Conservation (phyloP, 768 basidiomycete species). For the Lactarius psammicola region DNA sequence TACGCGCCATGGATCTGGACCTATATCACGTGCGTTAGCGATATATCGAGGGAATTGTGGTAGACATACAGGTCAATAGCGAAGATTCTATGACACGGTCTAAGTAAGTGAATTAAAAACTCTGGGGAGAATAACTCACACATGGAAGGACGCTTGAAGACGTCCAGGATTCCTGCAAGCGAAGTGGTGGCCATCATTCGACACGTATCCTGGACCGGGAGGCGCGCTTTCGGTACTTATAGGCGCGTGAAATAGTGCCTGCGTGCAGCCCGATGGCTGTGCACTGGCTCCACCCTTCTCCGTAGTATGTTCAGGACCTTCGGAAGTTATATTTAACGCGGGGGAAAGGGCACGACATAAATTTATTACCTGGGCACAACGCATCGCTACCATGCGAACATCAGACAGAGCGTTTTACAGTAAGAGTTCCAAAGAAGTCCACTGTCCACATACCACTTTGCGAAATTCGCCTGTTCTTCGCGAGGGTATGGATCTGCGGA, state of each 20-base stretch:
- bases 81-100: slow-evolving; percentile 41
- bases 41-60: background rate
- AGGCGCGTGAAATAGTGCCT: slow-evolving; percentile 52
- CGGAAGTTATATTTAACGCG: too few species aligned
- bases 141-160: slow-evolving; percentile 55
- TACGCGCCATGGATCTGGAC: slow-evolving; percentile 47
- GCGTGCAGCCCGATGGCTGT: slow-evolving; percentile 51
- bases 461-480: slow-evolving; percentile 53
- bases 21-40: slow-evolving; percentile 34
- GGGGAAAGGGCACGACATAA: background rate
- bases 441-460: slow-evolving; percentile 20
- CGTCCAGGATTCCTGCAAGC: slow-evolving; percentile 51
- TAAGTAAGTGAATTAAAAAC: background rate
- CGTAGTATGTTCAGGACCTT: slow-evolving; percentile 50
- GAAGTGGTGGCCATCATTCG: slow-evolving; percentile 55
- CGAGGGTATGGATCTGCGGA: slow-evolving; percentile 53
- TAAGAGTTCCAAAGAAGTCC: slow-evolving; percentile 44
- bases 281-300: slow-evolving; percentile 34
- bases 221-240: slow-evolving; percentile 32
- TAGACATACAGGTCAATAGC: slow-evolving; percentile 46
- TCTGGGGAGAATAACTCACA: slow-evolving; percentile 40
- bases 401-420: background rate
- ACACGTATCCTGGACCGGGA: slow-evolving; percentile 47
- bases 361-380: slow-evolving; percentile 46
- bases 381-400: slow-evolving; percentile 39